Conservation (phyloP, 805 yeast genomes). For the Candida bentonensis region DNA sequence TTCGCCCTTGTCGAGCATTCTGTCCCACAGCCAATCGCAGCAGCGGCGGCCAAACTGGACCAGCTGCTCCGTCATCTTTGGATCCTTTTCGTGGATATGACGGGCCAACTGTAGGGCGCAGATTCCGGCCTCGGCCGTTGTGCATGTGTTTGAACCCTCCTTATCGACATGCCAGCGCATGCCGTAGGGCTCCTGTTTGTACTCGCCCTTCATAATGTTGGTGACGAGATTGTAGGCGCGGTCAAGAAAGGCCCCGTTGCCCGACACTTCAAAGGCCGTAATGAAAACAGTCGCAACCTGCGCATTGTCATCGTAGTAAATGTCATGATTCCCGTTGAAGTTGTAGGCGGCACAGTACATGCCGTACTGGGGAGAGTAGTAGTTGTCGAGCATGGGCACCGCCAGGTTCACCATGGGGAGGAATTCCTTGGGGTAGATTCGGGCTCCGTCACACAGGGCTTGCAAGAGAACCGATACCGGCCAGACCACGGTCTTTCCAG, state of each 20-base stretch:
- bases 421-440: slow-evolving; percentile 34
- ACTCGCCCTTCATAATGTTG: slow-evolving; percentile 48
- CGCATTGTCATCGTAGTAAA: slow-evolving; percentile 65
- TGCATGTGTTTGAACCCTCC: slow-evolving; percentile 48
- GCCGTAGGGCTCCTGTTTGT: slow-evolving; percentile 40
- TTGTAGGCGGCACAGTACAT: slow-evolving; percentile 58
- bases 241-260: slow-evolving; percentile 36
- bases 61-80: slow-evolving; percentile 32
- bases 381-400: slow-evolving; percentile 33
- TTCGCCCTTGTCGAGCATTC: slow-evolving; percentile 39
- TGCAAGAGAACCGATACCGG: slow-evolving; percentile 52
- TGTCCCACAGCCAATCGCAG: slow-evolving; percentile 41
- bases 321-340: slow-evolving; percentile 43
- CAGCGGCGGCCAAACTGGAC: slow-evolving; percentile 46
- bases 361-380: slow-evolving; percentile 34
- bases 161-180: slow-evolving; percentile 53
- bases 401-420: slow-evolving; percentile 41
- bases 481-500: slow-evolving; percentile 51
- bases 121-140: slow-evolving; percentile 54
- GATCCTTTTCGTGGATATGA: slow-evolving; percentile 23
- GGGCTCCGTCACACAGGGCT: slow-evolving; percentile 53
- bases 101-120: slow-evolving; percentile 44
- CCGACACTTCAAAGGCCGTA: slow-evolving; percentile 56
- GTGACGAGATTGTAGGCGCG: slow-evolving; percentile 43
- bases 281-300: slow-evolving; percentile 54